Evolutionary conservation across 208 protist genomes (phyloP), one percentile per base, ranked within the genome.

Genomic region (Leishmania tropica): DNA sequence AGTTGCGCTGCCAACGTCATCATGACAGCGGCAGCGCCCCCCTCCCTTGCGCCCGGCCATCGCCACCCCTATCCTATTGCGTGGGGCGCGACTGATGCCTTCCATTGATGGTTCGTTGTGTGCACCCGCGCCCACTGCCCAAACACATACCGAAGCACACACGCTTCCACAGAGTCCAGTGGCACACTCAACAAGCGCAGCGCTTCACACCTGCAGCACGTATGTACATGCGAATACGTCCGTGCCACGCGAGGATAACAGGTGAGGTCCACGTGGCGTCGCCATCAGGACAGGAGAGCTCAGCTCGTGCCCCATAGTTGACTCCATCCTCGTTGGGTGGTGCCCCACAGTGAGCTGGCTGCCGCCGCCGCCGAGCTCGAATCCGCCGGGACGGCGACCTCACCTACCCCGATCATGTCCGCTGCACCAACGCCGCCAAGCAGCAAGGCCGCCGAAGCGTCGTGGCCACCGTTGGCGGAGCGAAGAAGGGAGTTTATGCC

Each of bases 321-420:
- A 56, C 31, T 84, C 84, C 84, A 87, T 1, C 84, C 80, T 28
- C 84, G 84, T 58, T 87, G 84, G 53, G 84, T 87, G 28, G 80
- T 87, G 31, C 76, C 84, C 84, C 84, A 87, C 24, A 87, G 71
- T 35, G 79, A 75, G 68, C 78, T 86, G 28, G 83, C 83, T 11
- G 83, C 83, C 1, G 83, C 78, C 40, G 75, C 83, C 35, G 83
- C 78, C 21, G 78, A 53, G 47, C n/a, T 86, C 10, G 74, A 67
- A 31, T 74, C 73, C 19, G 73, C 73, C 2, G 48, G 47, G 51
- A 42, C 48, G 31, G 73, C 35, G 19, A 35, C 45, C 0, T 45
- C 70, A 28, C 28, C 70, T 35, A n/a, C 70, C 11, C 28, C 10
- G 2, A 37, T 54, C 70, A 74, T 28, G 47, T 35, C 70, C 28